Percentiles rank a stretch among this genome's conserved stretches.
Evolutionary conservation across 1,284 basidiomycete species (phyloP).

Genomic region (Phlebopus sp.): DNA sequence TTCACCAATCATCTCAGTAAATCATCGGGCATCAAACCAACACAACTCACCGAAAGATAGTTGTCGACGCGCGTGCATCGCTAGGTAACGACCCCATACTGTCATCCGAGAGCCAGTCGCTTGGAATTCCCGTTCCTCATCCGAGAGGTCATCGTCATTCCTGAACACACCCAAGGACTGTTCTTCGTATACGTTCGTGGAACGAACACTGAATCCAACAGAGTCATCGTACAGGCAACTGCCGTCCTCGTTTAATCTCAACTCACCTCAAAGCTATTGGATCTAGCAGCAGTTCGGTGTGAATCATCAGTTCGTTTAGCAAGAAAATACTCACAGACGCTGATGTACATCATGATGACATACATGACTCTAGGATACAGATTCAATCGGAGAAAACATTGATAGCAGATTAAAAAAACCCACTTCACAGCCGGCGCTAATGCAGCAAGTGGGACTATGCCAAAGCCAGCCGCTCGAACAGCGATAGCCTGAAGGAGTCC

Average conservation of each 20-base stretch:
- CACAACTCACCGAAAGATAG: slow-evolving; percentile 73
- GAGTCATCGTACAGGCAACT: not conserved
- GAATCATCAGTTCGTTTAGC: slow-evolving; percentile 2
- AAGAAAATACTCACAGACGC: slow-evolving; percentile 53
- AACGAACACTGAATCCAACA: slow-evolving; percentile 66
- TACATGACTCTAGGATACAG: slow-evolving; percentile 65
- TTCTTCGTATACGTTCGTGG: slow-evolving; percentile 98
- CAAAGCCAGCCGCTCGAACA: slow-evolving; percentile 88
- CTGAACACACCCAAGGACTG: slow-evolving; percentile 76
- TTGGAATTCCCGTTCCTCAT: slow-evolving; percentile 49
- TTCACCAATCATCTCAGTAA: slow-evolving; percentile 26
- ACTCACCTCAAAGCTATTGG: slow-evolving; percentile 71
- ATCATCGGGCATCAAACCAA: not conserved
- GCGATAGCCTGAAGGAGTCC: slow-evolving; percentile 75
- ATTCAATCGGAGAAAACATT: slow-evolving; percentile 3
- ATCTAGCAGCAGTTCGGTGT: slow-evolving; percentile 37
- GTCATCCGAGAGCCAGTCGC: slow-evolving; percentile 48
- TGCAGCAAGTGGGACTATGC: slow-evolving; percentile 65
- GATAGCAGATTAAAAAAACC: slow-evolving; percentile 24
- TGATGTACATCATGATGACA: slow-evolving; percentile 87
- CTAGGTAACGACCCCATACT: slow-evolving; percentile 75
- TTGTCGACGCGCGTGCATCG: slow-evolving; percentile 81
- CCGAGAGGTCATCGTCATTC: slow-evolving; percentile 44
- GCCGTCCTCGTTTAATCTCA: not conserved
- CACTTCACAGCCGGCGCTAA: slow-evolving; percentile 85